Percentiles rank a stretch among this genome's conserved stretches.
Evolutionary conservation across 202 grass and related monocot species (phyloP).

Genomic region (Tripidium arundinaceum): DNA sequence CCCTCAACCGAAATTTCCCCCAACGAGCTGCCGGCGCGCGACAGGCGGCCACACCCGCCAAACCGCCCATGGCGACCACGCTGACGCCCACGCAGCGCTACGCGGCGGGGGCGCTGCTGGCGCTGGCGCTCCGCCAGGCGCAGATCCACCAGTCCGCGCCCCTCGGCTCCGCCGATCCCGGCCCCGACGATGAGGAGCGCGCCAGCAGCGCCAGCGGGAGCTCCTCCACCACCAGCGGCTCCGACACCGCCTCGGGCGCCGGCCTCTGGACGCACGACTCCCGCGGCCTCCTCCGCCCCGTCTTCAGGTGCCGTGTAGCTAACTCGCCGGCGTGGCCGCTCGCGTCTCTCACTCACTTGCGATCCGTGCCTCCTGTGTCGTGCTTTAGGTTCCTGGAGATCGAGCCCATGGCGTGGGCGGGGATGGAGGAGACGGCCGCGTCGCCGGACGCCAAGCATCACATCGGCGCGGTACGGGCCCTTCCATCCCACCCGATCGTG

Average conservation of each 20-base stretch:
- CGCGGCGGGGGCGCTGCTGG: constrained; percentile 85
- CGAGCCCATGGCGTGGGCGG: constrained; percentile 67
- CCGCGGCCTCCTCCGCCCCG: constrained; percentile 88
- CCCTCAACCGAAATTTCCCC: background rate
- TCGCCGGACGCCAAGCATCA: constrained; percentile 78
- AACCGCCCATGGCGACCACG: constrained; percentile 45
- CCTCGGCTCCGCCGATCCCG: constrained; percentile 38
- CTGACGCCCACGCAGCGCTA: constrained; percentile 76
- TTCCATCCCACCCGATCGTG: background rate
- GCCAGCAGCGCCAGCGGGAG: constrained; percentile 44
- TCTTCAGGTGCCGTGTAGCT: constrained; percentile 86
- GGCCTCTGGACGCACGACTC: constrained; percentile 84
- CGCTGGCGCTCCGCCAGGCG: constrained; percentile 76
- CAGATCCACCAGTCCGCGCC: constrained; percentile 88
- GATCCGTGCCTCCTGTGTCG: background rate
- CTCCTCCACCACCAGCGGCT: constrained; percentile 26
- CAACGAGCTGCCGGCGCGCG: background rate
- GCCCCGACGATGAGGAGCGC: constrained; percentile 29
- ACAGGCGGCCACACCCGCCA: too few relatives aligned
- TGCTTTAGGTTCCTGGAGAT: constrained; percentile 65
- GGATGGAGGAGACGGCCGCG: constrained; percentile 84
- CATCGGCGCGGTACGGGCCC: constrained; percentile 65
- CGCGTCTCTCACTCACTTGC: background rate
- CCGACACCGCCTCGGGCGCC: constrained; percentile 19
- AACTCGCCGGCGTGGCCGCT: too few relatives aligned